Evolutionary conservation across 177 flowering plant species (phyloP).

Genomic region (Vitis hybrid): DNA sequence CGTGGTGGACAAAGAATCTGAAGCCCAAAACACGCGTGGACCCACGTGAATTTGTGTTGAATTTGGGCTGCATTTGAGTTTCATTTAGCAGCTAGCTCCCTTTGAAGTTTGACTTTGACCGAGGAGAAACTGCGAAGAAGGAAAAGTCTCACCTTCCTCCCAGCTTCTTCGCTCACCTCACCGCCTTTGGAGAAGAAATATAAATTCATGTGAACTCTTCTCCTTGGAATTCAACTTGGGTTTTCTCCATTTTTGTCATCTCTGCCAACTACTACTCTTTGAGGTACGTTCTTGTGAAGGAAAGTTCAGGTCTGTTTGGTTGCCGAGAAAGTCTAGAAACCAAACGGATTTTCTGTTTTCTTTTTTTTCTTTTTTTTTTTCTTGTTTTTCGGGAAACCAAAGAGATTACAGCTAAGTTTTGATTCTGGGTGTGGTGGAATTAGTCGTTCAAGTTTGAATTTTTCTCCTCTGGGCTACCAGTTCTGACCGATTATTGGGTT

Average conservation of each 20-base stretch:
- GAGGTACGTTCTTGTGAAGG: constrained; percentile 10
- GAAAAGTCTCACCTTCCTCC: constrained; percentile 51
- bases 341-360: background rate
- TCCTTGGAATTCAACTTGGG: background rate
- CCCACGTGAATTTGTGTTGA: constrained; percentile 18
- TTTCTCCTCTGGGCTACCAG: background rate
- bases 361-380: background rate
- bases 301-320: background rate
- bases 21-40: background rate
- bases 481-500: background rate
- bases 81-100: constrained; percentile 1
- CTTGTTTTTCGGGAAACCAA: background rate
- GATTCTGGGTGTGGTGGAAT: background rate
- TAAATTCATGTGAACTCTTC: constrained; percentile 5
- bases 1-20: constrained; percentile 1
- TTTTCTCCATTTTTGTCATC: no score
- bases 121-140: constrained; percentile 38
- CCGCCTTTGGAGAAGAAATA: constrained; percentile 3
- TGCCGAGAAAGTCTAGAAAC: background rate
- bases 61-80: constrained; percentile 29
- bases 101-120: constrained; percentile 53
- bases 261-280: background rate
- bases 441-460: constrained; percentile 1
- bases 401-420: background rate
- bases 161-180: constrained; percentile 22